phyloP scores from a whole-genome alignment of 2,329 filamentous ascomycete species.

The Hawksworthiomyces lignivorus region DNA sequence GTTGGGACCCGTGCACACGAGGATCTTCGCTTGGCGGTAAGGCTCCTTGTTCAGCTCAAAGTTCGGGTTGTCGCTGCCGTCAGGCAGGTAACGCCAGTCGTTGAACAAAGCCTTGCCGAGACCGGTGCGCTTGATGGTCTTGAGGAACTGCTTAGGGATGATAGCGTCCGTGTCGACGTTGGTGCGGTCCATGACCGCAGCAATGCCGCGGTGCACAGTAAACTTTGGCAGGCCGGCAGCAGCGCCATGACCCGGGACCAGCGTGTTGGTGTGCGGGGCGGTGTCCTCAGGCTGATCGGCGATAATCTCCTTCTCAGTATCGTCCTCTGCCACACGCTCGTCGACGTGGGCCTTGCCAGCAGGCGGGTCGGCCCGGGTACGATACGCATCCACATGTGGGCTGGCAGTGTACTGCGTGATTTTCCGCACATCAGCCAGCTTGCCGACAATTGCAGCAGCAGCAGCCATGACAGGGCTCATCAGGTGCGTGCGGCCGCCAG shows the following conservation, averaged over 20 bases:
- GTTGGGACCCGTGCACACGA: conserved; percentile 86
- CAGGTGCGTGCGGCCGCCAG: conserved; percentile 81
- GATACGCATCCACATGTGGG: conserved; percentile 52
- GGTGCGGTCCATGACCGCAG: conserved; percentile 75
- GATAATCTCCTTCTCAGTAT: conserved; percentile 45
- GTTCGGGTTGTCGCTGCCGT: conserved; percentile 65
- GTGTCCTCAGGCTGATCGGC: conserved; percentile 55
- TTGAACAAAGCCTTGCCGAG: conserved; percentile 85
- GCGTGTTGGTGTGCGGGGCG: conserved; percentile 56
- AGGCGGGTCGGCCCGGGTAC: conserved; percentile 17
- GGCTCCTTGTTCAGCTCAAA: conserved; percentile 90
- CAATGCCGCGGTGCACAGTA: conserved; percentile 73
- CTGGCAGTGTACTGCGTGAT: conserved; percentile 54
- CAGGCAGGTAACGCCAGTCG: conserved; percentile 67
- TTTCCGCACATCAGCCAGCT: conserved; percentile 84
- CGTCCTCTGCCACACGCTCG: conserved; percentile 43
- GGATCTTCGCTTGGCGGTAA: conserved; percentile 76
- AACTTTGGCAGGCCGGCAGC: conserved; percentile 74
- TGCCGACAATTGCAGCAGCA: conserved; percentile 80
- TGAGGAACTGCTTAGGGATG: conserved; percentile 98
- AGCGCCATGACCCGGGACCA: conserved; percentile 36
- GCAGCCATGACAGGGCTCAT: conserved; percentile 98
- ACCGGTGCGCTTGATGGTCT: conserved; percentile 97
- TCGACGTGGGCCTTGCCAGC: conserved; percentile 40
- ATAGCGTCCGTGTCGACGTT: conserved; percentile 99